A percentile compares a stretch with the other conserved stretches of the same genome.
Evolutionary conservation across 2,329 filamentous ascomycete genomes (phyloP).

Genomic region (Apiospora rasikravindrae): DNA sequence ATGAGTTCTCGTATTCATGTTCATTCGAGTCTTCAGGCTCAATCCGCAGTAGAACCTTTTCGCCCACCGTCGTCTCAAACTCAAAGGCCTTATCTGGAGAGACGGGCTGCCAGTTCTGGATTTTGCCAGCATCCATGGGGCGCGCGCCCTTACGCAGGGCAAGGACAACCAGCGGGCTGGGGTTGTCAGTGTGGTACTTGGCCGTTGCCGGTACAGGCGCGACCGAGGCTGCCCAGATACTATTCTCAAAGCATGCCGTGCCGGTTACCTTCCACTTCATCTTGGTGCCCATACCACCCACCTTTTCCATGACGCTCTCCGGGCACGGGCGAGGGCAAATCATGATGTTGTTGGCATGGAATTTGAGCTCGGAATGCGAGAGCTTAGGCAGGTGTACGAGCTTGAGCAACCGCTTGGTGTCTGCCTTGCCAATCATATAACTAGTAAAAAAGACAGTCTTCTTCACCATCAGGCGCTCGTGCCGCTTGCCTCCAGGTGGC

Average conservation of each 20-base stretch:
- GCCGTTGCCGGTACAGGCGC: constrained; percentile 72
- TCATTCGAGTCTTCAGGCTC: constrained; percentile 71
- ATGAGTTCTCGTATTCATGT: constrained; percentile 67
- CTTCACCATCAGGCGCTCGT: constrained; percentile 70
- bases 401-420: constrained; percentile 73
- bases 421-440: constrained; percentile 78
- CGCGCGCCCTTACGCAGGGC: constrained; percentile 77
- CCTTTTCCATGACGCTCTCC: constrained; percentile 75
- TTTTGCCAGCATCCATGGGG: constrained; percentile 80
- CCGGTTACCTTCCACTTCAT: constrained; percentile 84
- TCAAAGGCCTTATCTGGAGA: constrained; percentile 71
- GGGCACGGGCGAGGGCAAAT: constrained; percentile 82
- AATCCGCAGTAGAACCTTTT: constrained; percentile 83
- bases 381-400: constrained; percentile 71
- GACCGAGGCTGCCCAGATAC: constrained; percentile 85
- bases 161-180: constrained; percentile 79
- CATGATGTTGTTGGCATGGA: constrained; percentile 87
- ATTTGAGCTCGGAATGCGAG: constrained; percentile 74
- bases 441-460: constrained; percentile 91
- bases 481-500: constrained; percentile 38
- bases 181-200: constrained; percentile 79
- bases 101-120: constrained; percentile 83
- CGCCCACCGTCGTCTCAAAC: constrained; percentile 84
- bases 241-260: constrained; percentile 75
- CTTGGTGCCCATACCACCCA: constrained; percentile 85